Percentiles rank a stretch among this genome's conserved stretches.
phyloP scores from a whole-genome alignment of 345 rosid species.

The Anacardium occidentale region DNA sequence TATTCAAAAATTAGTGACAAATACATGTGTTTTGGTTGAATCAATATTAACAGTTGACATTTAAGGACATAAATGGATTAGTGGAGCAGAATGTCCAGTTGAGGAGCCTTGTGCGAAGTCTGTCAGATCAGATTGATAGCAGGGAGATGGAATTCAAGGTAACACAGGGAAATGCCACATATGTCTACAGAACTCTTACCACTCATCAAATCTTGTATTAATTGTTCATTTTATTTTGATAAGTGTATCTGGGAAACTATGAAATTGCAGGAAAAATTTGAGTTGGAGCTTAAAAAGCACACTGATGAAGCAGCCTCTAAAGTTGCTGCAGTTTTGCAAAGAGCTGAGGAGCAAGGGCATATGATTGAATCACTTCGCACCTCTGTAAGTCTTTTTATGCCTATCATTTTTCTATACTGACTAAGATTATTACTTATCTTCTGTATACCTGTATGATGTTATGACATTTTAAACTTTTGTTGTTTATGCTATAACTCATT shows the following conservation, averaged over 20 bases:
- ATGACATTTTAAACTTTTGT: background rate
- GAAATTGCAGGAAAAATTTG: constrained; percentile 60
- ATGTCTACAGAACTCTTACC: constrained; percentile 14
- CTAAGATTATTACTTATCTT: background rate
- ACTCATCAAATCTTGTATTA: background rate
- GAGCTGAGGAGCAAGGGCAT: constrained; percentile 88
- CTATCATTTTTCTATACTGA: background rate
- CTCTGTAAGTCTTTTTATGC: constrained; percentile 53
- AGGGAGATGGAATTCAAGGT: constrained; percentile 86
- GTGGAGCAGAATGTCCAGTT: constrained; percentile 96
- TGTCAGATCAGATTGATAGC: constrained; percentile 70
- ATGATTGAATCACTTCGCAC: constrained; percentile 93
- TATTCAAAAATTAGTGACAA: constrained; percentile 5
- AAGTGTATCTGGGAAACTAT: background rate
- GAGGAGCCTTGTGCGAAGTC: constrained; percentile 79
- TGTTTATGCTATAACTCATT: background rate
- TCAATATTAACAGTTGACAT: constrained; percentile 60
- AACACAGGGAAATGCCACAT: constrained; percentile 9
- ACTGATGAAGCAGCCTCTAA: constrained; percentile 79
- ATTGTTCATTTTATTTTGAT: constrained; percentile 3
- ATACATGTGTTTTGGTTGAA: constrained; percentile 27
- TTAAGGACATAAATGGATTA: constrained; percentile 88
- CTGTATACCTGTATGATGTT: background rate
- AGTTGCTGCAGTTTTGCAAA: constrained; percentile 72
- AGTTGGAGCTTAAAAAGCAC: constrained; percentile 63